Conservation (phyloP, 768 basidiomycete genomes). For the Suillus hirtellus region DNA sequence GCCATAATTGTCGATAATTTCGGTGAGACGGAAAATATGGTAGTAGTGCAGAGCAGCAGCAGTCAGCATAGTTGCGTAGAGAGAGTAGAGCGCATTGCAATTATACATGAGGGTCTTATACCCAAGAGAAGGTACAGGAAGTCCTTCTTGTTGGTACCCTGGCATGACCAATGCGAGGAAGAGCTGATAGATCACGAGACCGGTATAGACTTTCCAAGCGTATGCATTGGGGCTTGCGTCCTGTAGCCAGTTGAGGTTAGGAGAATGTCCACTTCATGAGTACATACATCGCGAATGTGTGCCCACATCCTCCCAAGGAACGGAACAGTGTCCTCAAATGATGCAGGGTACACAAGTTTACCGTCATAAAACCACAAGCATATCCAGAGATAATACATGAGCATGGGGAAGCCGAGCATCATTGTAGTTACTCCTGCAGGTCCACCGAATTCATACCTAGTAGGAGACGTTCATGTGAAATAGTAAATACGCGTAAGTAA, state of each 20-base stretch:
- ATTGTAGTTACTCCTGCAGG: slow-evolving; percentile 89
- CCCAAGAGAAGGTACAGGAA: slow-evolving; percentile 91
- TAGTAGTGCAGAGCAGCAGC: slow-evolving; percentile 75
- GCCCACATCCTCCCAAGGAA: slow-evolving; percentile 82
- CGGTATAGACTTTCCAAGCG: slow-evolving; percentile 88
- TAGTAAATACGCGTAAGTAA: neutral
- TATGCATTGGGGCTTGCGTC: slow-evolving; percentile 89
- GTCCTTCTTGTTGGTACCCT: slow-evolving; percentile 90
- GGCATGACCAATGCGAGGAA: slow-evolving; percentile 89
- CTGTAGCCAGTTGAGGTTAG: slow-evolving; percentile 38
- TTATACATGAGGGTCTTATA: slow-evolving; percentile 95
- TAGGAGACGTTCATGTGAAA: slow-evolving; percentile 29
- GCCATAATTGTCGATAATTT: slow-evolving; percentile 96
- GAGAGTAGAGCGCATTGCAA: slow-evolving; percentile 88
- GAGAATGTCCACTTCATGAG: neutral
- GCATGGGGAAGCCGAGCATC: slow-evolving; percentile 89
- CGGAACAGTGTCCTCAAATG: slow-evolving; percentile 69
- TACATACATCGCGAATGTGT: slow-evolving; percentile 75
- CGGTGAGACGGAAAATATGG: slow-evolving; percentile 85
- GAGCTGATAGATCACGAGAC: slow-evolving; percentile 87
- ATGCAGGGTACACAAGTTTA: slow-evolving; percentile 66
- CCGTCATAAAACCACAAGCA: slow-evolving; percentile 97
- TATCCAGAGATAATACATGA: slow-evolving; percentile 99
- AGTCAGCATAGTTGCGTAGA: slow-evolving; percentile 81
- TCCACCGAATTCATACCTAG: slow-evolving; percentile 94